Evolutionary conservation across 2,329 filamentous ascomycete genomes (phyloP).

Genomic region (Sporothrix brunneoviolacea): DNA sequence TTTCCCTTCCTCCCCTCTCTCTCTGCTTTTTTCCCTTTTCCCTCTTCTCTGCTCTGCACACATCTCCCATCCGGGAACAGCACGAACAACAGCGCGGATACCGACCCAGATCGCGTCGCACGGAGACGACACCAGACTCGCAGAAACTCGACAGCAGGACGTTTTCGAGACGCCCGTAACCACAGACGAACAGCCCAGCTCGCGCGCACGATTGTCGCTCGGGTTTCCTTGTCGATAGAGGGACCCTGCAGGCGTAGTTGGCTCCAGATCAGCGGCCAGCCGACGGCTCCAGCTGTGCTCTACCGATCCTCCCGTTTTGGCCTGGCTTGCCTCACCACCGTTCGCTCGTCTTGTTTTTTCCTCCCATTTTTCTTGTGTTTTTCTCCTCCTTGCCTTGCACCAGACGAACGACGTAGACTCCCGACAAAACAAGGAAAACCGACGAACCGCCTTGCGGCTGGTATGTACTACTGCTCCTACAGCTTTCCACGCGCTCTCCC

Average conservation of each 20-base stretch:
- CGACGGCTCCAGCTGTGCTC: conserved; percentile 5
- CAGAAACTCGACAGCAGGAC: background rate
- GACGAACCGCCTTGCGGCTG: background rate
- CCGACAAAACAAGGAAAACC: background rate
- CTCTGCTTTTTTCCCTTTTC: conserved; percentile 2
- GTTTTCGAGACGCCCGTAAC: background rate
- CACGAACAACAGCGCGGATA: conserved; percentile 3
- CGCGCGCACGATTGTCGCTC: background rate
- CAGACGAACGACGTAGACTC: background rate
- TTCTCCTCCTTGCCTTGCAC: background rate
- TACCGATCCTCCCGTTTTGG: conserved; percentile 1
- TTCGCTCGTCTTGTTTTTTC: background rate
- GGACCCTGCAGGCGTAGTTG: conserved; percentile 5
- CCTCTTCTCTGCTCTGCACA: background rate
- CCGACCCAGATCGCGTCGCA: conserved; percentile 3
- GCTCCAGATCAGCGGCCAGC: background rate
- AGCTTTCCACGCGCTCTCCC: no score
- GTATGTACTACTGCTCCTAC: background rate
- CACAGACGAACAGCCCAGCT: background rate
- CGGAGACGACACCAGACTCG: conserved; percentile 1
- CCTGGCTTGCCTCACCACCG: background rate
- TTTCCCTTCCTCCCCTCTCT: background rate
- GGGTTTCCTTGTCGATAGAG: background rate
- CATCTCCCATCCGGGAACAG: conserved; percentile 6
- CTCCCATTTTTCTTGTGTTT: background rate